A percentile compares a stretch with the other conserved stretches of the same genome.
These are phyloP conservation scores for Coemansia sp. DNA, from an alignment of 192 early-diverging fungal species.

Conservation along the genomic window DNA sequence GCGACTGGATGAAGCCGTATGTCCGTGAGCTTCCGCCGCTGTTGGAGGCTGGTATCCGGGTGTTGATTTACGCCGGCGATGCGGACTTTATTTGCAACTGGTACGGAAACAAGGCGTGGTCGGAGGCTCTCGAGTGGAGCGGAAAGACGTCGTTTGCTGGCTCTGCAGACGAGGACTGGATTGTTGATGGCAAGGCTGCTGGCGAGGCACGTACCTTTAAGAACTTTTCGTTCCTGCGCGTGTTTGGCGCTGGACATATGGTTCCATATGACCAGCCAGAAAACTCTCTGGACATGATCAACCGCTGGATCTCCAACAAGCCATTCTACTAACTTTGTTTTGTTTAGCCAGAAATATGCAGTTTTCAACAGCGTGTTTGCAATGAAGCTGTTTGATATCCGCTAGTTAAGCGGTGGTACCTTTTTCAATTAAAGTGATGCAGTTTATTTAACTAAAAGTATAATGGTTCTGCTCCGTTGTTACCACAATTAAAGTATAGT, in stretches of 20 bases:
- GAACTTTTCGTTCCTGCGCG: slow-evolving; percentile 80
- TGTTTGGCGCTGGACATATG: slow-evolving; percentile 90
- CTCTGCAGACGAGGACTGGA: slow-evolving; percentile 72
- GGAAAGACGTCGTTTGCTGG: slow-evolving; percentile 68
- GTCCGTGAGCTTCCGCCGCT: slow-evolving; percentile 64
- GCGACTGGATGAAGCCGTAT: slow-evolving; percentile 90
- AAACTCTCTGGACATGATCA: slow-evolving; percentile 81
- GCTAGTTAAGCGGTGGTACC: no score
- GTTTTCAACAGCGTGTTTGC: no score
- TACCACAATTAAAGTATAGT: no score
- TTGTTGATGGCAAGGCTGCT: slow-evolving; percentile 60
- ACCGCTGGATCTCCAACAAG: slow-evolving; percentile 68
- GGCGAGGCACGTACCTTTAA: slow-evolving; percentile 70
- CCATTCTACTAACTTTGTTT: slow-evolving; percentile 25
- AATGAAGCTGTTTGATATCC: no score
- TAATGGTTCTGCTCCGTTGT: no score
- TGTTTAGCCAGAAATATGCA: no score
- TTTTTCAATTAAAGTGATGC: no score
- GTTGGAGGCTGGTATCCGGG: slow-evolving; percentile 76
- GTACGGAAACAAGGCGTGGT: slow-evolving; percentile 89
- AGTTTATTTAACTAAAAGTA: no score
- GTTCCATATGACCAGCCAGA: slow-evolving; percentile 91
- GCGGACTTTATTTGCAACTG: slow-evolving; percentile 94
- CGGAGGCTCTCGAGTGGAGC: slow-evolving; percentile 79
- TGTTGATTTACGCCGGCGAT: slow-evolving; percentile 91